Percentiles rank a stretch among this genome's conserved stretches.
phyloP scores from a whole-genome alignment of 441 rosid species.

The Capsella rubella region DNA sequence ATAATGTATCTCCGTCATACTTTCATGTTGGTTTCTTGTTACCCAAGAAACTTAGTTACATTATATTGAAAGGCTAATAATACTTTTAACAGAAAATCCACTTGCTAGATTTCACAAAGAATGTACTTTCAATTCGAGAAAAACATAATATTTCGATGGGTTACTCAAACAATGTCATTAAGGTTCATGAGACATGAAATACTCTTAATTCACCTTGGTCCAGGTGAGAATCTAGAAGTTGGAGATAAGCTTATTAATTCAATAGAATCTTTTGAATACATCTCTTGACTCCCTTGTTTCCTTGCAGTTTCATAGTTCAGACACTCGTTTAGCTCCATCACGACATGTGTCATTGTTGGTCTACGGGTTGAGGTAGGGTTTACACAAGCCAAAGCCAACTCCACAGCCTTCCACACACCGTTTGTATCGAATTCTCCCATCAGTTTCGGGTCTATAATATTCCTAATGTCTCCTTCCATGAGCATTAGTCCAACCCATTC shows the following conservation, averaged over 20 bases:
- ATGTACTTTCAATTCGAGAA: too few species aligned
- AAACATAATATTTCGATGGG: neutral
- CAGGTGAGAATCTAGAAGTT: slow-evolving; percentile 21
- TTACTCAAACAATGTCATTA: neutral
- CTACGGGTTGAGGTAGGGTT: slow-evolving; percentile 36
- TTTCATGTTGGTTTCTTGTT: neutral
- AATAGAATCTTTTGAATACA: slow-evolving; percentile 8
- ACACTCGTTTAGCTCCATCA: slow-evolving; percentile 45
- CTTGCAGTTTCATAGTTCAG: slow-evolving; percentile 29
- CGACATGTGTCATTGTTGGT: slow-evolving; percentile 43
- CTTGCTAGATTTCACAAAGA: too few species aligned
- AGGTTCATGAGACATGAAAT: neutral
- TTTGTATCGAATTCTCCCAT: slow-evolving; percentile 35
- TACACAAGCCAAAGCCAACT: slow-evolving; percentile 48
- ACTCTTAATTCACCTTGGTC: slow-evolving; percentile 35
- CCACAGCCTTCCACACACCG: slow-evolving; percentile 46
- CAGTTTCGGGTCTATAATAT: slow-evolving; percentile 46
- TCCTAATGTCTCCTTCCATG: slow-evolving; percentile 41
- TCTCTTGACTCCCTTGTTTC: slow-evolving; percentile 26
- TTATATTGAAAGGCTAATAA: neutral
- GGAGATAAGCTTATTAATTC: slow-evolving; percentile 27
- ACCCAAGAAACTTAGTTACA: slow-evolving; percentile 6
- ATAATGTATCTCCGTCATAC: neutral
- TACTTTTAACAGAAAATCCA: neutral
- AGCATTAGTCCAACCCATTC: slow-evolving; percentile 40